Evolutionary conservation across 1,284 basidiomycete species (phyloP), one percentile per base, ranked within the genome.

Genomic region (Volvariella surrecta): DNA sequence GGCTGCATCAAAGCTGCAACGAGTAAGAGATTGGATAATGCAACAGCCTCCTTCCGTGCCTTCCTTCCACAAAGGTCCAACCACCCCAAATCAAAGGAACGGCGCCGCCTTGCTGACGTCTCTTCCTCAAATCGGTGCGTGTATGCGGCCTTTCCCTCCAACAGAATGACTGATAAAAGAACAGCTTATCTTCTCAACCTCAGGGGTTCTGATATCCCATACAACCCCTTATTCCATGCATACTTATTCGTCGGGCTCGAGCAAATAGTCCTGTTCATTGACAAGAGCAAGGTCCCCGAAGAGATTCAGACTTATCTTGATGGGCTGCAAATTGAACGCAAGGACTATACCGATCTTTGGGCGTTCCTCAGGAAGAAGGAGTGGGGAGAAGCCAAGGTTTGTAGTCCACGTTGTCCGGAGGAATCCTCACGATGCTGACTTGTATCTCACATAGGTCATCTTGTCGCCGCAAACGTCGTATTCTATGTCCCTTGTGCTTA

Each of bases 191-290:
- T 86, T 4, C 68, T 93, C 15, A 95, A 95, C 58, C 68, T 92
- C 42, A 81, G 93, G 40, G 89, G 89, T 37, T 74, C 76, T 3
- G 93, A 96, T 55, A 82, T 96, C 22, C 88, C 87, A 0, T 88
- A 79, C 67, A 90, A 87, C 53, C 91, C 91, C 0, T 74, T 95
- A 7, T 93, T 94, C 64, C 86, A 86, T 42, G 76, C 87, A 0
- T 95, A 94, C 55, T 61, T 91, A 8, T 88, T 82, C 53, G 70
- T 95, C 31, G 76, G 80, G 2, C 57, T 77, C 7, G 69, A 82
- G 15, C 60, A 58, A 24, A 68, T 74, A 1, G 69, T 77, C n/a
- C 63, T 90, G 4, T 91, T 90, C 63, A 63, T 88, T 30, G 84
- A 90, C 47, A 56, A 62, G 6, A 58, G 58, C 41, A 90, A 91